Conservation (phyloP, 2,329 filamentous ascomycete species). For the Pseudocercospora eumusae region DNA sequence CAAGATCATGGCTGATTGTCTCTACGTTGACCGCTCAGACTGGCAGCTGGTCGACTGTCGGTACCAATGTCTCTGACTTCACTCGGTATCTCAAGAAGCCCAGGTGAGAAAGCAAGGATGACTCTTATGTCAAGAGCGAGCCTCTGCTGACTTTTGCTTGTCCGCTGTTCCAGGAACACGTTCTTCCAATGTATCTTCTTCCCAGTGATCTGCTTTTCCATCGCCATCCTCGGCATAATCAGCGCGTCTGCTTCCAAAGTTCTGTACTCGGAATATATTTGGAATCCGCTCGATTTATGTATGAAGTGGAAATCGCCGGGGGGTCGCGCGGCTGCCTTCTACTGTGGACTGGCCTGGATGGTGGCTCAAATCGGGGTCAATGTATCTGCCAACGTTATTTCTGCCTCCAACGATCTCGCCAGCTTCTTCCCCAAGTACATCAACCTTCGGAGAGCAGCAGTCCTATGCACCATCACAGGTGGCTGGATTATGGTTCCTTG, state of each 20-base stretch:
- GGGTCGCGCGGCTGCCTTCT: slow-evolving; percentile 38
- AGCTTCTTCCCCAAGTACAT: slow-evolving; percentile 57
- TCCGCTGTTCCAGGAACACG: not conserved
- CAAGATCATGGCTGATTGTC: slow-evolving; percentile 34
- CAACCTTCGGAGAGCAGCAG: slow-evolving; percentile 45
- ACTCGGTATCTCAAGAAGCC: slow-evolving; percentile 39
- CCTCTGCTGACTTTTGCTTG: not conserved
- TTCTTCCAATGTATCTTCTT: slow-evolving; percentile 46
- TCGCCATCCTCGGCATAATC: slow-evolving; percentile 58
- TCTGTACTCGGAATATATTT: slow-evolving; percentile 53
- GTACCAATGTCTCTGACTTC: slow-evolving; percentile 43
- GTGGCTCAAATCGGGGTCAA: slow-evolving; percentile 56
- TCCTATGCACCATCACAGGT: slow-evolving; percentile 51
- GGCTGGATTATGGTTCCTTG: slow-evolving; percentile 58
- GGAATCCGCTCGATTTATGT: slow-evolving; percentile 37
- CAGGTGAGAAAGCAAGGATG: slow-evolving; percentile 23
- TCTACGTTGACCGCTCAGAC: slow-evolving; percentile 37
- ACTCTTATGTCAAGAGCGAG: not conserved
- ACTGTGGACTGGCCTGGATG: slow-evolving; percentile 49
- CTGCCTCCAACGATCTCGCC: slow-evolving; percentile 56
- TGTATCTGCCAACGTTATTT: slow-evolving; percentile 56
- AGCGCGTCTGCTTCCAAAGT: slow-evolving; percentile 59
- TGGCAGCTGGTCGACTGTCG: slow-evolving; percentile 39
- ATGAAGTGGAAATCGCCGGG: slow-evolving; percentile 36
- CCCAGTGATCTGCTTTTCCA: slow-evolving; percentile 51